Evolutionary conservation across 805 yeast species (phyloP), one percentile per base, ranked within the genome.

Genomic region (Metschnikowia continentalis): DNA sequence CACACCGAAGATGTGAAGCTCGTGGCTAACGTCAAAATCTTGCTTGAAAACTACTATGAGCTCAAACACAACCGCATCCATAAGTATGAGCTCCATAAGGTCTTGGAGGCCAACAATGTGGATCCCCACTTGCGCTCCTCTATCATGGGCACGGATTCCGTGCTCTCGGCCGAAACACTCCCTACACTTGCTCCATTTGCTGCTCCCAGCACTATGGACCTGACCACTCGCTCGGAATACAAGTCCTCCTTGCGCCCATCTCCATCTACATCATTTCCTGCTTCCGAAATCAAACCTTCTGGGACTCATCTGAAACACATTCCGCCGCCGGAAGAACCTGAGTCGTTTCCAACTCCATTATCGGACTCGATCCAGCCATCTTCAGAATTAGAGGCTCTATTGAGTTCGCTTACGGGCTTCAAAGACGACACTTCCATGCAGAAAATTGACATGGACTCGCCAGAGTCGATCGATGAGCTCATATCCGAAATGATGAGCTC

Each of bases 71-170:
- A 68, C 54, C 67, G 67, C 42, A 56, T 69, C 14, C 82, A 81
- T 35, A 74, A 71, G 54, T 65, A 63, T 32, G 84, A 80, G 53
- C 67, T 83, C 35, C 61, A 70, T 7, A 63, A 64, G 32, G 79
- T 76, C 33, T 55, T 83, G 50, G 63, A 65, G 15, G 50, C 62
- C 3, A 69, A 71, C 42, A 61, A 63, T 15, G 66, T 77, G 1
- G 52, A 65, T 4, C 50, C 58, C 1, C 36, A 56, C 13, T 57
- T 66, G 15, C 73, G 51, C 47, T 57, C 48, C 26, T 43, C 50
- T 8, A 48, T 57, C 20, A 55, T 57, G 54, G 59, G 61, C 23
- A 57, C 59, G 10, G 58, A 55, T 32, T 15, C 48, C 3, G 42
- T 54, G 14, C 35, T 44, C 10, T 22, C 20, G 14, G 17, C 46